These are phyloP conservation scores for Ogataea pilisensis DNA, from an alignment of 805 yeast genomes.

Conservation along the genomic window DNA sequence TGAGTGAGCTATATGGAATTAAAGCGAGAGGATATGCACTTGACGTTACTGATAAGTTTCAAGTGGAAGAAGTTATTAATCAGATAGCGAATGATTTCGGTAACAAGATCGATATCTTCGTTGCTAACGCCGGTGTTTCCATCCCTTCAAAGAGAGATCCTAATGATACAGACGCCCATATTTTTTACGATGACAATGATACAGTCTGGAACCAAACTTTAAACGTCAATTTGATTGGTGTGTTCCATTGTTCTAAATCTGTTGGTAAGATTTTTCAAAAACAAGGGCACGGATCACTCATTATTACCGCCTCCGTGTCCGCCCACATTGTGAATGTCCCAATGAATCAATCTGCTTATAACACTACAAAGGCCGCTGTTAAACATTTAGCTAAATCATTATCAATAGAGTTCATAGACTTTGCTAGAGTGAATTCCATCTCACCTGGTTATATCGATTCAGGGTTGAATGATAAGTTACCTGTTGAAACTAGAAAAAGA, in stretches of 20 bases:
- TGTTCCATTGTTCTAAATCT: slow-evolving; percentile 47
- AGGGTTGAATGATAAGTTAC: slow-evolving; percentile 35
- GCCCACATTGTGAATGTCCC: slow-evolving; percentile 53
- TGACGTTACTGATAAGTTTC: slow-evolving; percentile 28
- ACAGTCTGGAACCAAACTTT: slow-evolving; percentile 43
- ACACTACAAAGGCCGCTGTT: slow-evolving; percentile 48
- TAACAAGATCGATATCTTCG: slow-evolving; percentile 23
- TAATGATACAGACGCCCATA: neutral
- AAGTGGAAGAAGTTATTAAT: slow-evolving; percentile 26
- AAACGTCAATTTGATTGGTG: slow-evolving; percentile 47
- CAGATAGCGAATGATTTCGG: slow-evolving; percentile 33
- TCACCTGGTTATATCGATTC: slow-evolving; percentile 30
- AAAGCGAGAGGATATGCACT: slow-evolving; percentile 8
- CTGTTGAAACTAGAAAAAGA: slow-evolving; percentile 20
- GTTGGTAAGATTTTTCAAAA: slow-evolving; percentile 44
- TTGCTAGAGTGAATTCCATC: slow-evolving; percentile 40
- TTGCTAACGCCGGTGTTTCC: slow-evolving; percentile 21
- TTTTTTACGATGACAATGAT: slow-evolving; percentile 25
- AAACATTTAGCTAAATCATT: slow-evolving; percentile 43
- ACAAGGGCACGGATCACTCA: slow-evolving; percentile 44
- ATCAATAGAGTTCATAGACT: slow-evolving; percentile 45
- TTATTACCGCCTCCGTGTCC: slow-evolving; percentile 53
- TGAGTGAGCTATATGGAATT: slow-evolving; percentile 37
- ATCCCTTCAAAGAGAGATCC: neutral
- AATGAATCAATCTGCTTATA: slow-evolving; percentile 45